Evolutionary conservation across 2,329 filamentous ascomycete species (phyloP), one percentile per base, ranked within the genome.

Genomic region (Aureobasidium lini): DNA sequence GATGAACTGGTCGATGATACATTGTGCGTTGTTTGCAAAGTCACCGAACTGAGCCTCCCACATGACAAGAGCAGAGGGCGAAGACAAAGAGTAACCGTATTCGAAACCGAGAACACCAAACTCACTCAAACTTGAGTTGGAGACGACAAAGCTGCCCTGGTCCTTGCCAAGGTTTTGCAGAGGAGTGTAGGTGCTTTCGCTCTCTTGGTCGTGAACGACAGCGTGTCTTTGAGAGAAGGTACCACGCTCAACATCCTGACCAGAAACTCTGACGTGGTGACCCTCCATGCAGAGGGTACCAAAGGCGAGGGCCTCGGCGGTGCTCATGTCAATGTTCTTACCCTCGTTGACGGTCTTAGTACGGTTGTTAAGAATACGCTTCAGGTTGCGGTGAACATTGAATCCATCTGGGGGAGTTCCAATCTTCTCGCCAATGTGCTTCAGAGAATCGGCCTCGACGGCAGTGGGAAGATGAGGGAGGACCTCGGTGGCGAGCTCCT

Each of bases 41-140:
- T 99, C 94, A 81, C 94, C 94, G 70, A 99, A 99, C 76, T 99
- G 94, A 39, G 94, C 94, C 79, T 99, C 94, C 94, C 94, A 99
- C 86, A 99, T 95, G 68, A 99, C 93, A 29, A 99, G 84, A 39
- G 94, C 93, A 72, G 96, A 95, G 60, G 94, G 94, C 32, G 94
- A 97, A 31, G 92, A 95, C 62, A 99, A 79, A 3, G 94, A 99
- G 81, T 99, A 99, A 62, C 94, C 94, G 70, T 99, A 99, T 77
- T 99, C 94, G 73, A 99, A 99, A 57, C 94, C 94, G 63, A 99
- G 89, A 62, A 80, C 81, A 73, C 85, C 85, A 65, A 83, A 88
- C 72, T 88, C 85, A 66, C 83, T 86, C 65, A 88, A 82, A 11
- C 93, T 97, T 31, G 94, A 99, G 82, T 99, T 99, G 63, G 89